These are phyloP conservation scores for Lipomyces mesembrius DNA, from an alignment of 805 yeast species.

Conservation along the genomic window DNA sequence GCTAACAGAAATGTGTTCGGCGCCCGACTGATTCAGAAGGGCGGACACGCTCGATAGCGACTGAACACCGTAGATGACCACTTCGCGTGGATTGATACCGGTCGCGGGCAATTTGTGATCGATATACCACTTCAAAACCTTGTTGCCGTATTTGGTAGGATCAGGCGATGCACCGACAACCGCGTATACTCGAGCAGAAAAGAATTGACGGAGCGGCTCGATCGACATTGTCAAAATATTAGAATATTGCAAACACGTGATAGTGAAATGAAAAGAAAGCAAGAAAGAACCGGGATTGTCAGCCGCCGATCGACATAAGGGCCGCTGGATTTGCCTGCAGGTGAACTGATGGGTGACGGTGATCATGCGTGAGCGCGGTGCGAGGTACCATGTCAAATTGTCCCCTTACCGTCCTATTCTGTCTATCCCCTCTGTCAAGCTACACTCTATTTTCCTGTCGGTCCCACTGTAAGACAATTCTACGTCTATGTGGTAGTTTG, in stretches of 20 bases:
- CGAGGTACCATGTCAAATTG: too few relatives aligned
- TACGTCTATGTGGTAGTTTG: too few relatives aligned
- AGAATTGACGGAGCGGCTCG: conserved; percentile 47
- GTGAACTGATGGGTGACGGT: too few relatives aligned
- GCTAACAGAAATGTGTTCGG: conserved; percentile 59
- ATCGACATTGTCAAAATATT: conserved; percentile 16
- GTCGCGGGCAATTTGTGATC: conserved; percentile 60
- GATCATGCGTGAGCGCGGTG: too few relatives aligned
- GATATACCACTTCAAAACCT: conserved; percentile 70
- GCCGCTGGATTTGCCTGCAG: too few relatives aligned
- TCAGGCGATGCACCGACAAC: conserved; percentile 76
- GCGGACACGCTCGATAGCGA: conserved; percentile 44
- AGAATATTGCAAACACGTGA: not conserved
- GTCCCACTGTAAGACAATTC: too few relatives aligned
- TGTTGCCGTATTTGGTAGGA: conserved; percentile 68
- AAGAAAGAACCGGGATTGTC: too few relatives aligned
- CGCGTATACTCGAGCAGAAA: conserved; percentile 60
- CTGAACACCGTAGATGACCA: conserved; percentile 53
- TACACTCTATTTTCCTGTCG: too few relatives aligned
- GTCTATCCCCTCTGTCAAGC: too few relatives aligned
- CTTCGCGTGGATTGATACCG: conserved; percentile 66
- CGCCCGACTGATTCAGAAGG: conserved; percentile 32
- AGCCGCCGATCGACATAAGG: too few relatives aligned
- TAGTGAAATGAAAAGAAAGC: not conserved
- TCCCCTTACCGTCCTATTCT: too few relatives aligned